Conservation (phyloP, 2,329 filamentous ascomycete species). For the Neonectria hederae region DNA sequence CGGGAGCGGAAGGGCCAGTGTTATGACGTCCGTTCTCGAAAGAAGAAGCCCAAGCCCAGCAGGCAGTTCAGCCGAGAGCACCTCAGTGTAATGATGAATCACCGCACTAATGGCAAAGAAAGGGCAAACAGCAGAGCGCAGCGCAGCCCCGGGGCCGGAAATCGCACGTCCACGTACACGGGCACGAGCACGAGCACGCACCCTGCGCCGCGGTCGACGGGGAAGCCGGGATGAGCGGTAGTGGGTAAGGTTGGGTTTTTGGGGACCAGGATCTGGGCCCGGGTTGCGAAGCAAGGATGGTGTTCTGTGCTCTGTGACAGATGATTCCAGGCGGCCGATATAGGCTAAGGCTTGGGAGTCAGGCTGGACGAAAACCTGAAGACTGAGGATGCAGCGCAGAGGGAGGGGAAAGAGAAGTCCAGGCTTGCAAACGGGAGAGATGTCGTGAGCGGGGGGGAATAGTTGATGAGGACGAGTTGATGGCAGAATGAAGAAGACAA, state of each 20-base stretch:
- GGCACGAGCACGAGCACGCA: slow-evolving; percentile 31
- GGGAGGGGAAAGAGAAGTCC: neutral
- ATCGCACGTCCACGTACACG: slow-evolving; percentile 33
- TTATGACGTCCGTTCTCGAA: slow-evolving; percentile 23
- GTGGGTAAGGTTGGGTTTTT: slow-evolving; percentile 28
- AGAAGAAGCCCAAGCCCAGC: slow-evolving; percentile 17
- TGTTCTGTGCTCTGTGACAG: slow-evolving; percentile 2
- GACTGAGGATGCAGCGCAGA: neutral
- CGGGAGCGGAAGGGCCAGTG: slow-evolving; percentile 12
- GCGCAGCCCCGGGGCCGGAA: slow-evolving; percentile 22
- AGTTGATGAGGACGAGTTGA: neutral
- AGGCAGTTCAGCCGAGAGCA: slow-evolving; percentile 36
- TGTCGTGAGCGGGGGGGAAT: neutral
- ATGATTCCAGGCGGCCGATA: slow-evolving; percentile 13
- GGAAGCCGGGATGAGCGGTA: slow-evolving; percentile 34
- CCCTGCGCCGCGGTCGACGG: slow-evolving; percentile 37
- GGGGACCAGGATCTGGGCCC: slow-evolving; percentile 28
- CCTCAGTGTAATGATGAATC: slow-evolving; percentile 27
- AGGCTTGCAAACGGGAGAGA: neutral
- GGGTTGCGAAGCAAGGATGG: slow-evolving; percentile 7
- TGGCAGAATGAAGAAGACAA: neutral
- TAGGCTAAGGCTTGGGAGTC: neutral
- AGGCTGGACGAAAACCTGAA: slow-evolving; percentile 9
- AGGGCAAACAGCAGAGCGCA: neutral
- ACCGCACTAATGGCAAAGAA: slow-evolving; percentile 6